Percentiles rank a stretch among this genome's conserved stretches.
These are phyloP conservation scores for Isoetes taiwanensis DNA, from an alignment of 75 land plant species.

Conservation along the genomic window DNA sequence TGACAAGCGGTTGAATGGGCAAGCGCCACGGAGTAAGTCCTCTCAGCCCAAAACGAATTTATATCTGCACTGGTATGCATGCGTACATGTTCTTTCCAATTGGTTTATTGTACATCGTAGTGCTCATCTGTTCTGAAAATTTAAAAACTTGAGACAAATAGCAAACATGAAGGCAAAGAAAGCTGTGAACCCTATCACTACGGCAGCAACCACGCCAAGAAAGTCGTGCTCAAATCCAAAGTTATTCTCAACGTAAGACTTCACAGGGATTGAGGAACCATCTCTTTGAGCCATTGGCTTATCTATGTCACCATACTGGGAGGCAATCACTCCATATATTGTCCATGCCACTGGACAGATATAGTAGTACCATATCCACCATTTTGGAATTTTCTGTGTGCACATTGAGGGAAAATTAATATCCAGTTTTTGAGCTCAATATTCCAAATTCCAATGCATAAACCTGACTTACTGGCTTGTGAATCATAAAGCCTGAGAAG, in stretches of 20 bases:
- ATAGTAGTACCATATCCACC: slow-evolving; percentile 99
- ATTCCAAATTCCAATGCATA: no score
- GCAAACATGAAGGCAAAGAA: slow-evolving; percentile 61
- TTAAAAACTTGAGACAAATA: slow-evolving; percentile 42
- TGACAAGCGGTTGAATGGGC: no score
- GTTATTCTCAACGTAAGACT: slow-evolving; percentile 26
- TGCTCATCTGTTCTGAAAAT: slow-evolving; percentile 61
- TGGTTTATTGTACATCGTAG: no score
- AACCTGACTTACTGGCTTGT: slow-evolving; percentile 35
- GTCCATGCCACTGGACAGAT: slow-evolving; percentile 82
- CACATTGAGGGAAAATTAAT: no score
- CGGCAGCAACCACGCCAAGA: slow-evolving; percentile 46
- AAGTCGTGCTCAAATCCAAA: slow-evolving; percentile 56
- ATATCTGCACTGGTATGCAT: no score
- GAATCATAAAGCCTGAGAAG: slow-evolving; percentile 44
- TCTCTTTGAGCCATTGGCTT: slow-evolving; percentile 22
- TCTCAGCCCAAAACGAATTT: no score
- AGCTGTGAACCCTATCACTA: slow-evolving; percentile 45
- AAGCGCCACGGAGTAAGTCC: no score
- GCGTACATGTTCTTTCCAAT: no score
- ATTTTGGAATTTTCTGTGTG: slow-evolving; percentile 69
- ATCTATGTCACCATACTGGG: slow-evolving; percentile 59
- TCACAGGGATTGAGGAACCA: slow-evolving; percentile 17
- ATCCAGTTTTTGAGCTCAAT: no score
- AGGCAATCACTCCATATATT: slow-evolving; percentile 58